phyloP scores from a whole-genome alignment of 345 rosid genomes.

The Populus simonii region DNA sequence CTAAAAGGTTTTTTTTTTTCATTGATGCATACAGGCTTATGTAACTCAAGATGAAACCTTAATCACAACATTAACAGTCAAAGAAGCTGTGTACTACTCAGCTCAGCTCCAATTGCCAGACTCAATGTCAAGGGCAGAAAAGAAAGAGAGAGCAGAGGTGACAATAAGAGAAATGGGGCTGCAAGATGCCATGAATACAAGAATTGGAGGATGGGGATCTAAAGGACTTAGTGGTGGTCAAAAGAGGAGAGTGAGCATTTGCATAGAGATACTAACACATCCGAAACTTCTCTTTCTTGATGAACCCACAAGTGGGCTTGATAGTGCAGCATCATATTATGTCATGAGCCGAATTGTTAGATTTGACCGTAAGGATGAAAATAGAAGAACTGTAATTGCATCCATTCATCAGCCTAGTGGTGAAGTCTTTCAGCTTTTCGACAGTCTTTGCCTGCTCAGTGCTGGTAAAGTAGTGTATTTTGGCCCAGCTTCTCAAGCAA shows the following conservation, averaged over 20 bases:
- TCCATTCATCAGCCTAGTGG: slow-evolving; percentile 29
- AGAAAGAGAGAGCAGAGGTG: slow-evolving; percentile 22
- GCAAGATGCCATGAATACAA: slow-evolving; percentile 17
- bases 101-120: slow-evolving; percentile 25
- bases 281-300: slow-evolving; percentile 25
- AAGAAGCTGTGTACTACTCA: slow-evolving; percentile 23
- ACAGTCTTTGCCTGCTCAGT: slow-evolving; percentile 22
- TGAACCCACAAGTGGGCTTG: slow-evolving; percentile 30
- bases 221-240: slow-evolving; percentile 28
- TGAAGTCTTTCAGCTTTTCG: slow-evolving; percentile 25
- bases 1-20: background rate
- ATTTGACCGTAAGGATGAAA: slow-evolving; percentile 12
- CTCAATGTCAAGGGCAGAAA: slow-evolving; percentile 14
- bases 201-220: slow-evolving; percentile 25
- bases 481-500: slow-evolving; percentile 23
- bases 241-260: slow-evolving; percentile 25
- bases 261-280: slow-evolving; percentile 22
- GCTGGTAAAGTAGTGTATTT: slow-evolving; percentile 23
- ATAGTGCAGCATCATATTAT: slow-evolving; percentile 26
- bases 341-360: slow-evolving; percentile 14
- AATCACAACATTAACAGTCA: slow-evolving; percentile 22
- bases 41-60: slow-evolving; percentile 34
- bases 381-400: slow-evolving; percentile 18
- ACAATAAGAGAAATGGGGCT: slow-evolving; percentile 26
- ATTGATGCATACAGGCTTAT: slow-evolving; percentile 12